Evolutionary conservation across 345 rosid genomes (phyloP), one percentile per base, ranked within the genome.

Genomic region (Mangifera indica): DNA sequence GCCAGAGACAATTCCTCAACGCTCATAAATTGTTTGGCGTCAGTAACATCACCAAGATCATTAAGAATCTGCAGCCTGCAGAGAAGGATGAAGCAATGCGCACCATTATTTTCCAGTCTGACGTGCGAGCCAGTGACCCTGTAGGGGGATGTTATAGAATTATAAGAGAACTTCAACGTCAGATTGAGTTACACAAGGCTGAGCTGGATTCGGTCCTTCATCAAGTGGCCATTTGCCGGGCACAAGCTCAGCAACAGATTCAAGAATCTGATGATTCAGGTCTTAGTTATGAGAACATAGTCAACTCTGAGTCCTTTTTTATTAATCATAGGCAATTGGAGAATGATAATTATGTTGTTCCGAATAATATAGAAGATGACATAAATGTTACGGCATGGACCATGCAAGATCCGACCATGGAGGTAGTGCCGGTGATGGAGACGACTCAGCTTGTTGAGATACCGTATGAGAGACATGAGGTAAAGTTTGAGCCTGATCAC

Each of bases 21-120:
- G 98, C 97, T 0, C 99, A 95, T 77, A 95, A 89, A 79, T 84
- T 95, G 65, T 95, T 93, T 60, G 98, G 98, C 1, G 98, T 95
- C 12, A 87, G 94, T 74, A 95, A 95, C 72, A 93, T 92, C 37
- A 89, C 89, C 49, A 92, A 93, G 82, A 93, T 88, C 81, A 91
- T 95, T 75, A 87, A 80, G 71, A 52, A 75, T 74, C 93, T 95
- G 7, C 73, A 63, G 54, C 93, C 87, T 11, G 81, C 85, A 1
- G 87, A 86, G 73, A 92, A 87, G 67, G 96, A 89, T 76, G 87
- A 89, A 0, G 97, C 99, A 24, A 92, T 95, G 97, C 84, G 83
- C 5, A 84, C 97, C 59, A 93, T 95, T 66, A 87, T 95, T 37
- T 87, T 83, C 80, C 97, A 95, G 62, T 89, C 99, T 0, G 96